Evolutionary conservation across 768 basidiomycete genomes (phyloP).

Genomic region (Rhodotorula diobovata): DNA sequence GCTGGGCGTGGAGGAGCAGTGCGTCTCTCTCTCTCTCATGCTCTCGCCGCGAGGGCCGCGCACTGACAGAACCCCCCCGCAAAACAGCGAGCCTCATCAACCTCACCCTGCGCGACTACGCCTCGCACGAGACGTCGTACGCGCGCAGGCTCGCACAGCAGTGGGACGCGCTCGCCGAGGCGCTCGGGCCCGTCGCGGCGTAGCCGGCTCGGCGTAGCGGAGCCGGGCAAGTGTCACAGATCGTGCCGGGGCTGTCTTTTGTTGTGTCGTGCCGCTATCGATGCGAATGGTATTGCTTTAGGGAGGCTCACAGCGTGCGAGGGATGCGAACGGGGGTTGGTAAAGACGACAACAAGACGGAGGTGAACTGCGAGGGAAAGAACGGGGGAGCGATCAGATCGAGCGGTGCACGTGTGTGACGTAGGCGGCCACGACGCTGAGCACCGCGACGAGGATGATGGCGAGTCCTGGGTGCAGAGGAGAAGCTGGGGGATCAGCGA

Average conservation of each 20-base stretch:
- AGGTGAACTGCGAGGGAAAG: neutral
- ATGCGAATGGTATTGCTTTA: too few relatives aligned
- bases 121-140: neutral
- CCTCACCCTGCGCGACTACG: slow-evolving; percentile 2
- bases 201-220: neutral
- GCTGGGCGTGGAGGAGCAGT: slow-evolving; percentile 21
- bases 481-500: neutral
- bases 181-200: neutral
- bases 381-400: neutral
- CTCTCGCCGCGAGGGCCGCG: neutral
- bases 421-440: neutral
- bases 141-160: neutral
- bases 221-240: too few relatives aligned
- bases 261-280: too few relatives aligned
- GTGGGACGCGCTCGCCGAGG: slow-evolving; percentile 7
- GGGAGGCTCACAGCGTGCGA: too few relatives aligned
- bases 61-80: too few relatives aligned
- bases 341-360: too few relatives aligned
- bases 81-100: slow-evolving; percentile 4
- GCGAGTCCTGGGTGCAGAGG: neutral
- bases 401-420: neutral
- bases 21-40: slow-evolving; percentile 5
- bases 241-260: too few relatives aligned
- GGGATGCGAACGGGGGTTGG: too few relatives aligned
- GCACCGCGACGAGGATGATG: neutral